Evolutionary conservation across 1,284 basidiomycete genomes (phyloP).

Genomic region (Tetrapyrgos nigripes): DNA sequence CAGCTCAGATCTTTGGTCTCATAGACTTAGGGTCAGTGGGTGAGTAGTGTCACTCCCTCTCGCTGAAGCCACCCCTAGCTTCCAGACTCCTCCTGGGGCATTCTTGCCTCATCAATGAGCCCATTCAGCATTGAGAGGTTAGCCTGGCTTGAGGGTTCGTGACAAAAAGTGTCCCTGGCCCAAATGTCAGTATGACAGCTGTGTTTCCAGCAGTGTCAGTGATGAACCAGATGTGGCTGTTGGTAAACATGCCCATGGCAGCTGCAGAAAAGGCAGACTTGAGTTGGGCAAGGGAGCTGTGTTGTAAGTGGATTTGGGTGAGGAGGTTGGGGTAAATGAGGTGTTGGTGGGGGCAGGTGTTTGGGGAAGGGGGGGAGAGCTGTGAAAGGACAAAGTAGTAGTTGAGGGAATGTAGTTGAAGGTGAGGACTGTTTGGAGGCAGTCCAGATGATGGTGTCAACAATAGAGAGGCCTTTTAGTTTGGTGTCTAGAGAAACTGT

Average conservation of each 20-base stretch:
- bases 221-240: conserved; percentile 91
- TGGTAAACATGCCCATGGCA: conserved; percentile 79
- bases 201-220: conserved; percentile 69
- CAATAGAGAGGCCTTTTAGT: conserved; percentile 67
- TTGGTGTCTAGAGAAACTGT: conserved; percentile 49
- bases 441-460: conserved; percentile 79
- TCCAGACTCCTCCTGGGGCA: no score
- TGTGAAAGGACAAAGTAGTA: conserved; percentile 94
- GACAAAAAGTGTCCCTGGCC: conserved; percentile 89
- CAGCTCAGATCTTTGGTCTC: no score
- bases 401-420: conserved; percentile 97
- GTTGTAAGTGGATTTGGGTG: conserved; percentile 53
- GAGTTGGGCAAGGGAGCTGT: conserved; percentile 72
- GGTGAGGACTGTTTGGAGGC: conserved; percentile 72
- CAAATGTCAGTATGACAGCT: conserved; percentile 86
- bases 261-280: conserved; percentile 82
- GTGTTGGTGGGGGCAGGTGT: conserved; percentile 24
- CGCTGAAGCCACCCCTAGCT: no score
- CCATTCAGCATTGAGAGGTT: no score
- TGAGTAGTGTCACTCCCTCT: no score
- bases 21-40: no score
- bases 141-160: no score
- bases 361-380: conserved; percentile 66
- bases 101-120: no score
- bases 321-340: conserved; percentile 47